These are phyloP conservation scores for Stemphylium vesicarium DNA, from an alignment of 2,329 filamentous ascomycete species.

Conservation along the genomic window DNA sequence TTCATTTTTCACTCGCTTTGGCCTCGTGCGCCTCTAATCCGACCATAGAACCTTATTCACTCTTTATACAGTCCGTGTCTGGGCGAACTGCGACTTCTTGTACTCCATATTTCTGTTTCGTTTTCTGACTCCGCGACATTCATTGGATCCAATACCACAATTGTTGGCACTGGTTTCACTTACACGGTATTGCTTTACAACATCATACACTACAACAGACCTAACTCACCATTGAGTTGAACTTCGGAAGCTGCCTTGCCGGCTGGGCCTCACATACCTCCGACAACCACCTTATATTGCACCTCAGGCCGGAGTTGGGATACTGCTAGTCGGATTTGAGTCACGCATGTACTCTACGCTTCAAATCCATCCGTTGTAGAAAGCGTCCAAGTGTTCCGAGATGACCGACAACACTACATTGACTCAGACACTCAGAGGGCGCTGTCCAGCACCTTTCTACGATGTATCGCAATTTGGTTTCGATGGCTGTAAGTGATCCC, in stretches of 20 bases:
- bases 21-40: conserved; percentile 30
- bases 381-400: not conserved
- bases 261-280: conserved; percentile 6
- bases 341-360: conserved; percentile 18
- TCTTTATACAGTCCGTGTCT: conserved; percentile 27
- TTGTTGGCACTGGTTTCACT: conserved; percentile 2
- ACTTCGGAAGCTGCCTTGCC: conserved; percentile 14
- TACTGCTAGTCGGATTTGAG: conserved; percentile 19
- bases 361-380: conserved; percentile 35
- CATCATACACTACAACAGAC: conserved; percentile 14
- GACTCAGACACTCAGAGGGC: conserved; percentile 50
- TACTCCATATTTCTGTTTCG: conserved; percentile 28
- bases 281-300: not conserved
- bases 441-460: conserved; percentile 73
- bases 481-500: conserved; percentile 68
- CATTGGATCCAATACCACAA: conserved; percentile 18
- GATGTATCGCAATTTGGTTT: conserved; percentile 65
- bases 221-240: conserved; percentile 12
- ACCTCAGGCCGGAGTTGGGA: not conserved
- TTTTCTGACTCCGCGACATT: conserved; percentile 24
- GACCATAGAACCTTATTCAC: conserved; percentile 27
- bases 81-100: conserved; percentile 9
- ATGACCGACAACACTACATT: conserved; percentile 33
- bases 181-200: conserved; percentile 7
- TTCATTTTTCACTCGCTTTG: conserved; percentile 30